Evolutionary conservation across 805 yeast genomes (phyloP).

Genomic region (Saccharomycopsis babjevae): DNA sequence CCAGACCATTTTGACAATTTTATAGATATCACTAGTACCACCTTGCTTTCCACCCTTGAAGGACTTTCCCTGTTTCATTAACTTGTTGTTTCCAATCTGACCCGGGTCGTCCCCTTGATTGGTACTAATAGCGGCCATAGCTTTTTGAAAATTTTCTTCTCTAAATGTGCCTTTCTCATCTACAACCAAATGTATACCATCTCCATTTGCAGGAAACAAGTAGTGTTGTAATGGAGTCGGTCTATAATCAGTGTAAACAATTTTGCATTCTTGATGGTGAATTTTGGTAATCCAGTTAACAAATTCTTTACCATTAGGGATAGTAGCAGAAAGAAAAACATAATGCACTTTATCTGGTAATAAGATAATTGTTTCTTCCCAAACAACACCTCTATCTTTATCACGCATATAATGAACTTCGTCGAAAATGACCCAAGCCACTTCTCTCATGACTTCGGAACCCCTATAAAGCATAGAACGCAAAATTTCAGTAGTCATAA

Average conservation of each 20-base stretch:
- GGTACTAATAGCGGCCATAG: constrained; percentile 88
- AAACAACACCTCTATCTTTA: constrained; percentile 95
- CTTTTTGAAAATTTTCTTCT: constrained; percentile 96
- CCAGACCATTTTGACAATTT: constrained; percentile 97
- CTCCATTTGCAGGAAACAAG: constrained; percentile 96
- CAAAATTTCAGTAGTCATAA: constrained; percentile 97
- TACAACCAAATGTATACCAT: constrained; percentile 93
- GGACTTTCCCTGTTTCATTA: constrained; percentile 62
- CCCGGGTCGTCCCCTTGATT: constrained; percentile 77
- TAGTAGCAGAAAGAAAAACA: constrained; percentile 90
- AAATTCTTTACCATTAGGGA: constrained; percentile 96
- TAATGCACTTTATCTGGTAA: constrained; percentile 94
- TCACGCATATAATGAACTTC: constrained; percentile 99
- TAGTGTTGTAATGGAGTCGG: constrained; percentile 98
- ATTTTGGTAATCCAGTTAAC: constrained; percentile 97
- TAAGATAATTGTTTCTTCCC: constrained; percentile 97
- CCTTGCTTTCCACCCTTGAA: constrained; percentile 80
- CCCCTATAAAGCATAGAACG: constrained; percentile 96
- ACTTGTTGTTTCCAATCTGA: constrained; percentile 45
- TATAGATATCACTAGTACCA: constrained; percentile 76
- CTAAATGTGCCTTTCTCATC: constrained; percentile 94
- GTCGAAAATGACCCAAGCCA: constrained; percentile 96
- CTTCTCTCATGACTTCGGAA: constrained; percentile 96
- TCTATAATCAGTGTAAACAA: constrained; percentile 96
- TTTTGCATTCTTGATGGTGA: constrained; percentile 95